Evolutionary conservation across 257 asterid species (phyloP).

Genomic region (Verbascum thapsus): DNA sequence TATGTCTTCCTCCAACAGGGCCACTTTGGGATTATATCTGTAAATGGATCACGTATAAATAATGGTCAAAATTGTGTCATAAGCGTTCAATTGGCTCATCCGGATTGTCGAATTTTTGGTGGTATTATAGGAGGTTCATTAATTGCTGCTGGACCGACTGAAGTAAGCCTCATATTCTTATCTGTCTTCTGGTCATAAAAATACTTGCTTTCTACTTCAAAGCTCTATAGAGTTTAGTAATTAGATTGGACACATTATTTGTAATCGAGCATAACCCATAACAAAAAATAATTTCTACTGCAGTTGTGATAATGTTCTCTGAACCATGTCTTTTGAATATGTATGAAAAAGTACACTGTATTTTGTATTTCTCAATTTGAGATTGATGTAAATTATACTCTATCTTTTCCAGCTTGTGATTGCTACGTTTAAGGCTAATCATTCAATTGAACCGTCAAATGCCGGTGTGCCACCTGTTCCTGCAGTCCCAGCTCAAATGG

Average conservation of each 20-base stretch:
- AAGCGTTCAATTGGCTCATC: constrained; percentile 31
- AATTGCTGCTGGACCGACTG: constrained; percentile 28
- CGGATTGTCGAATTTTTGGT: constrained; percentile 25
- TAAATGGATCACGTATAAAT: constrained; percentile 32
- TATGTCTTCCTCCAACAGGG: constrained; percentile 21
- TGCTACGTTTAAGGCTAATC: constrained; percentile 30
- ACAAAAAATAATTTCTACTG: no score
- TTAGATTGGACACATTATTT: no score
- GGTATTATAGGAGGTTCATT: constrained; percentile 36
- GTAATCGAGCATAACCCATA: no score
- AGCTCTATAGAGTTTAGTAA: background rate
- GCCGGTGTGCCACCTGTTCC: constrained; percentile 12
- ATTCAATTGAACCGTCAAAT: constrained; percentile 24
- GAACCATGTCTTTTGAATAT: no score
- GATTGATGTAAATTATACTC: background rate
- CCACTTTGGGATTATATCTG: constrained; percentile 29
- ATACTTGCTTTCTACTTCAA: background rate
- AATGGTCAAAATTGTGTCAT: constrained; percentile 30
- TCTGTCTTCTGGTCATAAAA: background rate
- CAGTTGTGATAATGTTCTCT: no score
- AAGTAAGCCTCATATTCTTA: constrained; percentile 15
- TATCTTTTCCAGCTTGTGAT: constrained; percentile 27
- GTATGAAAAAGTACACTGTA: no score
- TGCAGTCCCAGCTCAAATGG: background rate
- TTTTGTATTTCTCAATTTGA: background rate